Base-by-base conservation (phyloP, 2,329 filamentous ascomycete species). In the Thelonectria discophora region DNA sequence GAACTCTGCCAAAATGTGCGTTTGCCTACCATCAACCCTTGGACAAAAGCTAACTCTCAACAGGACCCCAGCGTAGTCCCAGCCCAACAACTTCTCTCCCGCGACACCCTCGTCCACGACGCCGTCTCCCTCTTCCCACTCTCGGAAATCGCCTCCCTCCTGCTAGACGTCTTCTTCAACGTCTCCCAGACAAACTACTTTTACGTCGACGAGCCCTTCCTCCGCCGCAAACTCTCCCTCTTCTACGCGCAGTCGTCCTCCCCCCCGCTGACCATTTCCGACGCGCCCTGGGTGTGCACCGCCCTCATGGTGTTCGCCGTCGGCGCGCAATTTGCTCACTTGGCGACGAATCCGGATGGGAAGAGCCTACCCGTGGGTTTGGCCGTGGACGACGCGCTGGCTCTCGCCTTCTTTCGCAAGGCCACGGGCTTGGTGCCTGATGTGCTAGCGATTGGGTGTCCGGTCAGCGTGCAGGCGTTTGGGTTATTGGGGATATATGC, bases 181-280 rank as follows among this genome's bases (percentile, higher is more conserved):
- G 55, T 71, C 5, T 65, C 55, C 0, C 65, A 71, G 37, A 69
- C 68, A 17, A 68, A 71, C 20, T 70, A 70, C 43, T 70, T 68
- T 21, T 70, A 68, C 20, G 58, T 68, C 17, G 67, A 70, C 13
- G 68, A 71, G 45, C 49, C 51, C 15, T 40, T 52, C 3, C 53
- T 71, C 6, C 66, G 68, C 10, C 40, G 51, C 9, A 32, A 61
- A 24, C 58, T 70, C 3, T 46, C 61, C 3, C 34, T 63, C 1
- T 69, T 69, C 30, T 71, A 71, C 21, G 56, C 59, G 8, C 62
- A 45, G 0, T 32, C 58, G 6, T 8, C 21, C 3, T 8, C 21
- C 3, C 21, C 43, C 2, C 49, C 21, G 0, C 30, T 69, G 3
- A 42, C 15, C 0, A 63, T 58, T 0, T 39, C 52, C 1, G 65